Base-by-base conservation (phyloP, 768 basidiomycete species). In the Coprinopsis strossmayeri region DNA sequence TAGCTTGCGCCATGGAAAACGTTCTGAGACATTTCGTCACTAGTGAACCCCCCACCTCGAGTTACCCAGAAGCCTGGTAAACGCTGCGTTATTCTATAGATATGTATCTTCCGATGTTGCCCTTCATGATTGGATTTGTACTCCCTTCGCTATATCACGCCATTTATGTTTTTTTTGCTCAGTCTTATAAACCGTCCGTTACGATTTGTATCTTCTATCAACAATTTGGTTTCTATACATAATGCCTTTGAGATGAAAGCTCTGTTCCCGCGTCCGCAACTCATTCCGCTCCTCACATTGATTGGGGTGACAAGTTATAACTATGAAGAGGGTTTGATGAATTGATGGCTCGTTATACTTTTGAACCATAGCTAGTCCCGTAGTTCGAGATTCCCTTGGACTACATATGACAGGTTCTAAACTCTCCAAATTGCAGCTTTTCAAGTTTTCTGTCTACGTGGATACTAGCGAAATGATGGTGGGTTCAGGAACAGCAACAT, bases 1-100 rank as follows among this genome's bases (percentile, higher is more conserved):
- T 49, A 37, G 27, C 26, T 38, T 21, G 4, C 35, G 13, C 35
- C 32, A 21, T 32, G 45, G 17, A 26, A 48, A 28, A 52, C 32
- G 27, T 25, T 17, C 24, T 38, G 37, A 20, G 38, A n/a, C n/a
- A n/a, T n/a, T n/a, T n/a, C n/a, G n/a, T n/a, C n/a, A n/a, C 26
- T 28, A 91, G 89, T 91, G 66, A 85, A 91, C 65, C 88, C 88
- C 53, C 81, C 81, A 52, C 78, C 77, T 49, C 78, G 69, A 58
- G 65, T 68, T 55, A 79, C 76, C 34, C 43, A 50, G 54, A 41
- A 23, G 41, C 24, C 39, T n/a, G 40, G 20, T 10, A n/a, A 10
- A 30, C 40, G 34, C 35, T 48, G 50, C 20, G 45, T 51, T 28
- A 43, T 51, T 35, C 37, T 51, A 18, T 51, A 51, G 38, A 34